Percentiles rank a stretch among this genome's conserved stretches.
These are phyloP conservation scores for Simplicillium aogashimaense DNA, from an alignment of 2,329 filamentous ascomycete species.

Conservation along the genomic window DNA sequence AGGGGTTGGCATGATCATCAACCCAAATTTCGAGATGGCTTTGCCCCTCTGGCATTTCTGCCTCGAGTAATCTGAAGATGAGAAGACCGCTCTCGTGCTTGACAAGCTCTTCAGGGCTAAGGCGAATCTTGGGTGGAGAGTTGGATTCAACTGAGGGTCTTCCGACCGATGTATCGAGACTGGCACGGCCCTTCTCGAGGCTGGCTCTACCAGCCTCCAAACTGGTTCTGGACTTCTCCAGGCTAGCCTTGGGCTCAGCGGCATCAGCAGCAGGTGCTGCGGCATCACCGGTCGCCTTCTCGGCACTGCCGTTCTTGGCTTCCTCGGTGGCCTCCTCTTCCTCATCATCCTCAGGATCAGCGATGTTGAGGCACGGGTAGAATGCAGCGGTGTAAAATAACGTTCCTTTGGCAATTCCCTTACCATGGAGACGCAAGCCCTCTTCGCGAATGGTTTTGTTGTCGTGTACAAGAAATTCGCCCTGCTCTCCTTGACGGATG, in stretches of 20 bases:
- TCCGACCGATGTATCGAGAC: slow-evolving; percentile 4
- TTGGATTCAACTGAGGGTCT: slow-evolving; percentile 28
- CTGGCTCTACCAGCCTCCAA: slow-evolving; percentile 20
- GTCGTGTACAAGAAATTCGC: slow-evolving; percentile 73
- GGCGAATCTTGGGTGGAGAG: slow-evolving; percentile 62
- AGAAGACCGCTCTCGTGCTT: slow-evolving; percentile 86
- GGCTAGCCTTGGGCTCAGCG: slow-evolving; percentile 10
- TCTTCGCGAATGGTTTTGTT: slow-evolving; percentile 58
- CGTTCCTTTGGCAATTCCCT: slow-evolving; percentile 65
- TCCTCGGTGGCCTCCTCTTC: slow-evolving; percentile 37
- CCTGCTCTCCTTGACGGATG: slow-evolving; percentile 64
- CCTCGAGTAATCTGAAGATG: slow-evolving; percentile 90
- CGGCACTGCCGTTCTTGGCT: slow-evolving; percentile 15
- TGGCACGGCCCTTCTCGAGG: slow-evolving; percentile 20
- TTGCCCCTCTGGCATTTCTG: slow-evolving; percentile 66
- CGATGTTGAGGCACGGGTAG: slow-evolving; percentile 78
- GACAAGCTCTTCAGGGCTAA: slow-evolving; percentile 70
- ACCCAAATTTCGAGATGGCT: slow-evolving; percentile 81
- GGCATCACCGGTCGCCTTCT: slow-evolving; percentile 23
- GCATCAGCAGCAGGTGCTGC: slow-evolving; percentile 19
- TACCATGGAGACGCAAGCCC: slow-evolving; percentile 64
- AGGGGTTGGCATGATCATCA: slow-evolving; percentile 89
- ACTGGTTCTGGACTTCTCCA: slow-evolving; percentile 33
- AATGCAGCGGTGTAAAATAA: slow-evolving; percentile 80
- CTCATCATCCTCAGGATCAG: slow-evolving; percentile 82